Base-by-base conservation (phyloP, 2,329 filamentous ascomycete genomes). In the Albifimbria verrucaria region DNA sequence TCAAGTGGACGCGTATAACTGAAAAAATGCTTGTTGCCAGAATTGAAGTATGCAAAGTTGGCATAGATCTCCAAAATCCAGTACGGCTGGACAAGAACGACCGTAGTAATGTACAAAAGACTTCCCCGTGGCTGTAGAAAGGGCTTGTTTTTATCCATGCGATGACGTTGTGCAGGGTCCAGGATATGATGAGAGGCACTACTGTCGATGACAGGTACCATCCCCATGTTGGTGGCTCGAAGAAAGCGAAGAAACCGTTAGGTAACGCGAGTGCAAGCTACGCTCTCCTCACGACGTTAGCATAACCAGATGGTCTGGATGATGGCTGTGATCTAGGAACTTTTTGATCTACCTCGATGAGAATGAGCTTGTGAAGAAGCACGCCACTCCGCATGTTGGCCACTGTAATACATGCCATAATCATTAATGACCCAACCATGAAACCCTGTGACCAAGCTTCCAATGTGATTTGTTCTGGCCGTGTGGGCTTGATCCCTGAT, bases 41-140 rank as follows among this genome's bases (percentile, higher is more conserved):
- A 42, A n/a, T 84, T 82, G 65, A 86, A 87, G 64, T 82, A 88
- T 6, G 82, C 71, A 57, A 86, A 87, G 54, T 86, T 87, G 41
- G 83, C 82, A 53, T 82, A 83, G 12, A 87, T 85, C 64, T 87
- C 85, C 2, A 86, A 63, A 4, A 86, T 63, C 83, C 85, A 87
- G 59, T 86, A 87, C 0, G 83, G 82, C 56, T 85, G 81, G 11
- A 75, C 82, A 2, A 85, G 68, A 11, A 82, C 68, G 42, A 87
- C 75, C 0, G 80, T 85, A 43, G 72, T 70, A 49, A 87, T 82
- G 61, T 86, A 87, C 52, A 85, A 65, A 10, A 71, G 62, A 46
- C 77, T 83, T 25, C 76, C 74, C 7, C 71, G 68, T 25, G 68
- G 72, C 3, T 73, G 72, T 7, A 86, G 69, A 59, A 86, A 86